A percentile compares a stretch with the other conserved stretches of the same genome.
Evolutionary conservation across 1,284 basidiomycete species (phyloP).

Genomic region (Leucoagaricus sp.): DNA sequence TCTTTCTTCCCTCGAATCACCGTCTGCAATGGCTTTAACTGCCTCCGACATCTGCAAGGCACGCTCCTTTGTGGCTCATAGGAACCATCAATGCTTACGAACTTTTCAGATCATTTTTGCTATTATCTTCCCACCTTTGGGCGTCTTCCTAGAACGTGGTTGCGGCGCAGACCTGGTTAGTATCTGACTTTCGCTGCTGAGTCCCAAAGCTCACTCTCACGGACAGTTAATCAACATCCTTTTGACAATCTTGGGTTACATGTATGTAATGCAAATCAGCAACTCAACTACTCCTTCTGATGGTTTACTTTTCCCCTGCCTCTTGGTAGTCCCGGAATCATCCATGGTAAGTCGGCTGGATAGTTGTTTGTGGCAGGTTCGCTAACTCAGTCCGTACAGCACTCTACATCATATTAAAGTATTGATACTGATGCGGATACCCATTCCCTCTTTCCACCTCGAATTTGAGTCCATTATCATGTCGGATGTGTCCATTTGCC

Average conservation of each 20-base stretch:
- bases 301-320: constrained; percentile 9
- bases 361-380: neutral
- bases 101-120: constrained; percentile 53
- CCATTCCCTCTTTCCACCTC: neutral
- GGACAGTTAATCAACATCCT: constrained; percentile 67
- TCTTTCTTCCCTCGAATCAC: constrained; percentile 9
- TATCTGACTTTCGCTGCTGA: constrained; percentile 13
- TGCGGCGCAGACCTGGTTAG: constrained; percentile 68
- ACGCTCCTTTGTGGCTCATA: constrained; percentile 16
- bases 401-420: constrained; percentile 72
- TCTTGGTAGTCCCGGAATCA: constrained; percentile 78
- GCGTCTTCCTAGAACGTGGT: constrained; percentile 79
- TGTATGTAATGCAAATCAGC: constrained; percentile 43
- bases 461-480: neutral
- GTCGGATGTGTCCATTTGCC: neutral
- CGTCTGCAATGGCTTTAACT: constrained; percentile 65
- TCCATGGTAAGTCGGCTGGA: constrained; percentile 53
- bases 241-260: constrained; percentile 69
- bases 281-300: constrained; percentile 14
- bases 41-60: constrained; percentile 77
- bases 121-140: constrained; percentile 75
- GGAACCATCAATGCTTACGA: constrained; percentile 9
- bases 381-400: constrained; percentile 39
- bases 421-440: constrained; percentile 25
- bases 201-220: neutral